Evolutionary conservation across 2,329 filamentous ascomycete species (phyloP), one percentile per base, ranked within the genome.

Genomic region (Didymella lethalis): DNA sequence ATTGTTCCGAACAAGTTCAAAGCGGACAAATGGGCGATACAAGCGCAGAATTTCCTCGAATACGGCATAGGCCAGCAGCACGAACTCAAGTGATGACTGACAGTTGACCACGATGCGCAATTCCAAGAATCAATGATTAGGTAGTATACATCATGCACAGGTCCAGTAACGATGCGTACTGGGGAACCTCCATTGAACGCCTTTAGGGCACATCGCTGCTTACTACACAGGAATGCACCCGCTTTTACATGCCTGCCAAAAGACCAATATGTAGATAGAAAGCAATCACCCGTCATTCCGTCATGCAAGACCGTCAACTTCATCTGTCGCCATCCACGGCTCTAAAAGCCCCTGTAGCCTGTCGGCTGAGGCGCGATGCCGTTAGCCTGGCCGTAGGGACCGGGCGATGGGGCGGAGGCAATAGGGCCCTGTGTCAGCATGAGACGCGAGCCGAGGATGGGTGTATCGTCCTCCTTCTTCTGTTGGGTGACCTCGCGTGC

Each of bases 381-480:
- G 74, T 97, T 98, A 23, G 91, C 84, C 74, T 95, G 91, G 48
- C 85, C 86, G 71, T 88, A 96, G 3, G 90, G 87, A 49, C 86
- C 85, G 10, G 90, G 89, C 54, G 88, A 86, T 63, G 84, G 76
- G 59, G 85, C 77, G 70, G 81, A 78, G 44, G 64, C 82, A 78
- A 74, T 83, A 25, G 94, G 92, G 10, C 93, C 95, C 72, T 96
- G 93, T 36, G 95, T 99, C 69, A 99, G 90, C 93, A 99, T 96
- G 51, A 99, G 86, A 52, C 95, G 88, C 65, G 88, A 90, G 53
- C 94, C 93, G 26, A 99, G 86, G 71, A 99, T 98, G 5, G 95
- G 95, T 0, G 92, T 93, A 78, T 91, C 94, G 73, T 96, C 93
- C 73, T 98, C 93, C 55, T 93, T 91, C 83, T 92, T 94, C 82